These are phyloP conservation scores for Penicillium sp. DNA, from an alignment of 2,329 filamentous ascomycete species.

Conservation along the genomic window DNA sequence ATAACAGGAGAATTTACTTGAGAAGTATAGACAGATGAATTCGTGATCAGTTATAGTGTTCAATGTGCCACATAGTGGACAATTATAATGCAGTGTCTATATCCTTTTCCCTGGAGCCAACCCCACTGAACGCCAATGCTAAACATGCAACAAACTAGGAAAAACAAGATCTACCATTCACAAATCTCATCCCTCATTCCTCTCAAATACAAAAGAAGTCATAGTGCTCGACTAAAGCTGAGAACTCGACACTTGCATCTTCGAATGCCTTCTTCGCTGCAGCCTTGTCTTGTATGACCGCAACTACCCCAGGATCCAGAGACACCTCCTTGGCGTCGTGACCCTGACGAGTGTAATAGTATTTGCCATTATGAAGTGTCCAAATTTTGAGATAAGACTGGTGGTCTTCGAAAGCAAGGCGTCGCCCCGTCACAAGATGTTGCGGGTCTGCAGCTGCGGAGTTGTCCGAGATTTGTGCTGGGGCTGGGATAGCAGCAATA, in stretches of 20 bases:
- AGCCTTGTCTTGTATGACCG: conserved; percentile 19
- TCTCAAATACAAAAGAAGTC: background rate
- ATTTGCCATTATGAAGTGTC: conserved; percentile 44
- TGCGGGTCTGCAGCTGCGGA: conserved; percentile 22
- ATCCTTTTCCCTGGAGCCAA: background rate
- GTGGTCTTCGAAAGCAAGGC: conserved; percentile 44
- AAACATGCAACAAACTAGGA: conserved; percentile 5
- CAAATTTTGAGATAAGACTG: conserved; percentile 49
- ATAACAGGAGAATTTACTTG: background rate
- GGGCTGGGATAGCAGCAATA: conserved; percentile 7
- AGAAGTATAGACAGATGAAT: background rate
- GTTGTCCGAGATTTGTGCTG: background rate
- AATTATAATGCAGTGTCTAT: background rate
- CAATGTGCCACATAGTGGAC: background rate
- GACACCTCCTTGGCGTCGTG: conserved; percentile 47
- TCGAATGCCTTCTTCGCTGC: conserved; percentile 8
- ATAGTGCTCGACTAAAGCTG: background rate
- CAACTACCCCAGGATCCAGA: conserved; percentile 32
- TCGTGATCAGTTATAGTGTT: background rate
- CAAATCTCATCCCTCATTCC: background rate
- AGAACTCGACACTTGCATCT: background rate
- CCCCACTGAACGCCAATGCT: conserved; percentile 8
- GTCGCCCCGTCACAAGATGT: conserved; percentile 21
- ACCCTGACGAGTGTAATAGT: conserved; percentile 49
- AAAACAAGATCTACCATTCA: background rate